Evolutionary conservation across 2,329 filamentous ascomycete species (phyloP), one percentile per base, ranked within the genome.

Genomic region (Cladosporium sp.): DNA sequence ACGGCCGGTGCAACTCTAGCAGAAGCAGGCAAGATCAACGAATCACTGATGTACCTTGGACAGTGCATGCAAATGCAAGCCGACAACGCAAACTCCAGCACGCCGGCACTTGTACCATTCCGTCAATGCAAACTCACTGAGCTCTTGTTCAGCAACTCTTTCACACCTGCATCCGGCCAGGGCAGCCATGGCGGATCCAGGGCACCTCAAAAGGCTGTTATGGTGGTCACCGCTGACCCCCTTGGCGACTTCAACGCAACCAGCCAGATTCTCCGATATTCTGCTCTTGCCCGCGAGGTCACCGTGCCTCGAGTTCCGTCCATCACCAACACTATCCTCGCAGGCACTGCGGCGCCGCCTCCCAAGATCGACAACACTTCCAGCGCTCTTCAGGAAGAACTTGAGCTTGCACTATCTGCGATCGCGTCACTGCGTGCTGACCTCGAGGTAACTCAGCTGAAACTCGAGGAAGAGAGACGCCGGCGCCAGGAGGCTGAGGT

Each of bases 1-100:
- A 97, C 94, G 0, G 89, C 92, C 0, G 94, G 94, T 12, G 87
- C 91, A 3, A 97, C 93, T 0, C 82, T 99, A 14, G 93, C 89
- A 0, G 94, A 99, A 76, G 94, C 93, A 37, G 94, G 94, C 55
- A 97, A 97, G 76, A 99, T 99, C 72, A 99, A 99, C 70, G 92
- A 97, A 74, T 96, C 90, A 70, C 78, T 99, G 70, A 99, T 99
- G 94, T 97, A 97, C 72, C 82, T 99, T 1, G 94, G 94, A 0
- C 94, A 97, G 70, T 99, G 94, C 71, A 82, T 99, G 67, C 93
- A 97, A 72, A 93, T 96, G 82, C 93, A 97, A 72, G 92, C 88
- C 60, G 90, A 93, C 66, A 82, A 87, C 34, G 86, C 87, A 43
- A 87, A 81, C 63, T 87, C 86, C 12, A 63, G 65, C 15, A 64